Conservation (phyloP, 768 basidiomycete species). For the Lactifluus hygrophoroides region DNA sequence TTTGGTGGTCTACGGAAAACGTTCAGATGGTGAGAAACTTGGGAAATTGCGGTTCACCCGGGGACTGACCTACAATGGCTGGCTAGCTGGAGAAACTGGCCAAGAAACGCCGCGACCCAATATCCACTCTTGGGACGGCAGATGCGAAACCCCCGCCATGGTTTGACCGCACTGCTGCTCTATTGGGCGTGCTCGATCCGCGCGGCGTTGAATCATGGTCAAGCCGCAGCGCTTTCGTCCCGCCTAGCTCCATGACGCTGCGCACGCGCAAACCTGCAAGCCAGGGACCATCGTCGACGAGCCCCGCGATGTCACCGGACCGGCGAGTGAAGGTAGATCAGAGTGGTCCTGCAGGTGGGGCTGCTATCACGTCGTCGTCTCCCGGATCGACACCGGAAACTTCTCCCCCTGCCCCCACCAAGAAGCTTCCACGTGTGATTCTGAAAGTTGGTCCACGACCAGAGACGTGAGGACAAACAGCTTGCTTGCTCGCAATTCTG, state of each 20-base stretch:
- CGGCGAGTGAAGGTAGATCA: neutral
- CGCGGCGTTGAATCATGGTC: neutral
- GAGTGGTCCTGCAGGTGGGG: neutral
- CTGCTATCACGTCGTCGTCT: neutral
- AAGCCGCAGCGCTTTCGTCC: neutral
- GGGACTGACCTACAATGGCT: neutral
- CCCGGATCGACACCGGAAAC: conserved; percentile 4
- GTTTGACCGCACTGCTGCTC: conserved; percentile 16
- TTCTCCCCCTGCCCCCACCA: neutral
- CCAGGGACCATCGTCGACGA: neutral
- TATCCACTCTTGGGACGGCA: neutral
- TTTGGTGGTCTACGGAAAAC: conserved; percentile 27
- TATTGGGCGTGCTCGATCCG: conserved; percentile 13
- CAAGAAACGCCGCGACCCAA: conserved; percentile 13
- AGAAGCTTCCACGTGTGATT: conserved; percentile 19
- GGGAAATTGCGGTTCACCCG: neutral
- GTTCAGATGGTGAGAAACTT: conserved; percentile 9
- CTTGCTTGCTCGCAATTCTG: neutral
- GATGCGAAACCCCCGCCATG: conserved; percentile 2
- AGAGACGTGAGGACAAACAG: neutral
- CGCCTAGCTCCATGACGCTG: conserved; percentile 16
- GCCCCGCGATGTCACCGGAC: neutral
- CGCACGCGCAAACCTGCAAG: conserved; percentile 7
- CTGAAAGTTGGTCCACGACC: conserved; percentile 18
- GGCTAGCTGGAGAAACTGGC: conserved; percentile 14